A percentile compares a stretch with the other conserved stretches of the same genome.
These are phyloP conservation scores for Helotiales sp. DNA, from an alignment of 2,329 filamentous ascomycete species.

Conservation along the genomic window DNA sequence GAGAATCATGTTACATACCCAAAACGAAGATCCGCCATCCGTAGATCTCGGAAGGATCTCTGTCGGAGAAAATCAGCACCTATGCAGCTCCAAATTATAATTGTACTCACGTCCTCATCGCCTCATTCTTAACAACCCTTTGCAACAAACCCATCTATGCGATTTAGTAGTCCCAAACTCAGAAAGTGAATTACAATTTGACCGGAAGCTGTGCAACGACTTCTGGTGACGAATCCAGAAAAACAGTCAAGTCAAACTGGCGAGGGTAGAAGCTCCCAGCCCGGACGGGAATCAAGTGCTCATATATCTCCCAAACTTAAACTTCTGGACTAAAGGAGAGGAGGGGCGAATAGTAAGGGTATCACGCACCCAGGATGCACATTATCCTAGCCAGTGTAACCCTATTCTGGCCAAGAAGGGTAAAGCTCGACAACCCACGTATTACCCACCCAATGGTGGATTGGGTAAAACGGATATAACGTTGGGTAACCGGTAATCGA, in stretches of 20 bases:
- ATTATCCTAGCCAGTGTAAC: slow-evolving; percentile 1
- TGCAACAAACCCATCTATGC: slow-evolving; percentile 40
- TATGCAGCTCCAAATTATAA: neutral
- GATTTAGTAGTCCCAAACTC: neutral
- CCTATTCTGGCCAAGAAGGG: neutral
- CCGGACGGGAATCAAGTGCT: neutral
- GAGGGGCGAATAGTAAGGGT: neutral
- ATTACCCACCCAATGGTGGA: slow-evolving; percentile 7
- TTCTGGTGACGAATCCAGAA: neutral
- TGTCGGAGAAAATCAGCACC: slow-evolving; percentile 5
- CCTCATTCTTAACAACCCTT: slow-evolving; percentile 60
- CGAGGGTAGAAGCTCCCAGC: neutral
- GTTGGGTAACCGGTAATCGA: neutral
- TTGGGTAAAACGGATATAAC: slow-evolving; percentile 1
- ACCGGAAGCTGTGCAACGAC: neutral
- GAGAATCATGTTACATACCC: slow-evolving; percentile 18
- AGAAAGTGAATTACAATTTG: neutral
- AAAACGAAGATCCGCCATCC: slow-evolving; percentile 61
- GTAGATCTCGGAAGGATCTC: slow-evolving; percentile 40
- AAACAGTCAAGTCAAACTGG: neutral
- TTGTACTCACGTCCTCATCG: slow-evolving; percentile 58
- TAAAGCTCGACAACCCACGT: neutral
- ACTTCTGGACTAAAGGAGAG: neutral
- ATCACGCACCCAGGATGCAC: slow-evolving; percentile 2
- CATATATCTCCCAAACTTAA: neutral